phyloP scores from a whole-genome alignment of 495 filamentous ascomycete species.

The Aeminium ludgeri region DNA sequence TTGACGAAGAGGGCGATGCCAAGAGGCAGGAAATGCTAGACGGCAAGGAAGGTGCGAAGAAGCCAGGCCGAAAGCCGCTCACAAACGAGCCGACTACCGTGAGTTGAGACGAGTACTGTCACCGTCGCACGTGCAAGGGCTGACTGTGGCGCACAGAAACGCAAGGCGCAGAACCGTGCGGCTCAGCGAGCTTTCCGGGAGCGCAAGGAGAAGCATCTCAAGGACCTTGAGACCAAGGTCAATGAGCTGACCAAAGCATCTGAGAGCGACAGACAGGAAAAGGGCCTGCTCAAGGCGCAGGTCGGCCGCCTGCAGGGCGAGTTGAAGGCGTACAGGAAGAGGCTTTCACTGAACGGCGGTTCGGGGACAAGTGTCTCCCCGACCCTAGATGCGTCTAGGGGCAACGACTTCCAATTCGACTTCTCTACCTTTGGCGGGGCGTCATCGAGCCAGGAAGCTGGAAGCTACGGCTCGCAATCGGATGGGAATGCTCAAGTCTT shows the following conservation, averaged over 20 bases:
- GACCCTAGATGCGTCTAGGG: constrained; percentile 25
- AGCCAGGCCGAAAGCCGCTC: constrained; percentile 88
- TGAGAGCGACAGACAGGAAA: constrained; percentile 69
- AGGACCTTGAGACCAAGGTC: constrained; percentile 90
- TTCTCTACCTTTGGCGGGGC: constrained; percentile 83
- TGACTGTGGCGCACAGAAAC: constrained; percentile 83
- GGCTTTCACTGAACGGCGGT: constrained; percentile 41
- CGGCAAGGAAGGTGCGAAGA: constrained; percentile 69
- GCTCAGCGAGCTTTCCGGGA: constrained; percentile 95
- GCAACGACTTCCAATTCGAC: constrained; percentile 69
- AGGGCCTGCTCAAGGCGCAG: constrained; percentile 64
- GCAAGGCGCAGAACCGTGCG: constrained; percentile 94
- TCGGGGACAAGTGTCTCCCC: constrained; percentile 33
- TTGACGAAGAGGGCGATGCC: constrained; percentile 41
- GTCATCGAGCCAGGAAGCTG: constrained; percentile 45
- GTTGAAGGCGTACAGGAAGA: constrained; percentile 76
- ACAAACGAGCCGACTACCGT: constrained; percentile 92
- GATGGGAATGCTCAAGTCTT: no score
- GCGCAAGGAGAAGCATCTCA: constrained; percentile 93
- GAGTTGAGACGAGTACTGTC: constrained; percentile 37
- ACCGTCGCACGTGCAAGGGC: constrained; percentile 14
- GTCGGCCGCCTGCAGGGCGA: constrained; percentile 77
- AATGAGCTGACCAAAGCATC: constrained; percentile 79
- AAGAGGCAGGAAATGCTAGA: constrained; percentile 50
- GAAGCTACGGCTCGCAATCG: constrained; percentile 18